These are phyloP conservation scores for Thinopyrum elongatum DNA, from an alignment of 176 grass and related monocot genomes.

Conservation along the genomic window DNA sequence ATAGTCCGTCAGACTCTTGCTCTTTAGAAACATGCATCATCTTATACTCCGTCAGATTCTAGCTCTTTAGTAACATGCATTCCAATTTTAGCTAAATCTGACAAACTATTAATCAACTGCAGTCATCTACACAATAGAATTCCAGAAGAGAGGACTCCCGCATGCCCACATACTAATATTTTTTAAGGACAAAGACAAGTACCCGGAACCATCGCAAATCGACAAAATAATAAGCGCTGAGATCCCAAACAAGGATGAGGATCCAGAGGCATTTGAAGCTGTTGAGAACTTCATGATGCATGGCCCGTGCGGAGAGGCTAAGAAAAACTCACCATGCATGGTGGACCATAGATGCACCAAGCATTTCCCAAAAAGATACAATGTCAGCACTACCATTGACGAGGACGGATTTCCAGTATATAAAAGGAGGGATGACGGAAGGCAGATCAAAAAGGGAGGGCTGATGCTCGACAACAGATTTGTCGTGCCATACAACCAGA, in stretches of 20 bases:
- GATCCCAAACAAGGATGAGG: background rate
- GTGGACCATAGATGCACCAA: background rate
- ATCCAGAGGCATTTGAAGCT: background rate
- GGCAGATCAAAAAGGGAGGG: background rate
- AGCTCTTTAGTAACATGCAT: background rate
- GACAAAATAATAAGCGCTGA: background rate
- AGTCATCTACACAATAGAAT: background rate
- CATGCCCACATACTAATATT: conserved; percentile 9
- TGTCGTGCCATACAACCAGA: background rate
- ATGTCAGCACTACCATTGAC: background rate
- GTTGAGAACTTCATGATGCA: conserved; percentile 14
- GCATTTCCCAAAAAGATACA: background rate
- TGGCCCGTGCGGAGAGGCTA: background rate
- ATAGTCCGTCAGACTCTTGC: background rate
- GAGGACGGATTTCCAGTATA: no score
- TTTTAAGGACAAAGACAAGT: background rate
- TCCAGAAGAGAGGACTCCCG: background rate
- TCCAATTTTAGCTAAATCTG: background rate
- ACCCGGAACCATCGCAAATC: background rate
- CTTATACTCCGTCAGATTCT: no score
- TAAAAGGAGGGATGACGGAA: background rate
- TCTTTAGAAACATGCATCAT: background rate
- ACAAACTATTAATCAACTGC: background rate
- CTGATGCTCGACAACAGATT: background rate
- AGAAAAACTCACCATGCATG: conserved; percentile 5